Evolutionary conservation across 306 rosid genomes (phyloP).

Genomic region (Quercus suber): DNA sequence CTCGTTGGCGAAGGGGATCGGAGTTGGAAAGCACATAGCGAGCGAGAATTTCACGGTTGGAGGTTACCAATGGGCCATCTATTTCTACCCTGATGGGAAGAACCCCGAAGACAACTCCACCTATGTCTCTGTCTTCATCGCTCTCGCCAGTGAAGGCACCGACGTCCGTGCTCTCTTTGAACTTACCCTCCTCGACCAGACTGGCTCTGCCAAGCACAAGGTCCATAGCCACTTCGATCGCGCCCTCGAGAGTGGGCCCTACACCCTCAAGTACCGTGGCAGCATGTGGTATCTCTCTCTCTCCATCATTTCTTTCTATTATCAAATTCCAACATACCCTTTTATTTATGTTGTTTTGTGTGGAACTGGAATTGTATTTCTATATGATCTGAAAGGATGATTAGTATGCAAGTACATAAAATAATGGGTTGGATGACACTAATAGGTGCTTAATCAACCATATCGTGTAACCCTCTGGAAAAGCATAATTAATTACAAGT

Average conservation of each 20-base stretch:
- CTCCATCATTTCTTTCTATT: neutral
- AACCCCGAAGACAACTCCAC: conserved; percentile 92
- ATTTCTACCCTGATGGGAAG: conserved; percentile 95
- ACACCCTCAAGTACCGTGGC: conserved; percentile 88
- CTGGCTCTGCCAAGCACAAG: conserved; percentile 83
- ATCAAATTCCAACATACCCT: no score
- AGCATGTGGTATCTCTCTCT: conserved; percentile 76
- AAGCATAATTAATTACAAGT: no score
- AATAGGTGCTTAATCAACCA: no score
- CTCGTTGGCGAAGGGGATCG: conserved; percentile 92
- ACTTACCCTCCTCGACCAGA: conserved; percentile 82
- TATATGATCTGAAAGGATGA: no score
- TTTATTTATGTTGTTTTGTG: no score
- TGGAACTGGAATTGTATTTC: no score
- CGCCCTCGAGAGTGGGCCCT: conserved; percentile 87
- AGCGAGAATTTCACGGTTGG: conserved; percentile 91
- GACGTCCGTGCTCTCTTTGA: conserved; percentile 92
- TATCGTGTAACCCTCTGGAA: no score
- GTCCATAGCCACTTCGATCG: conserved; percentile 95
- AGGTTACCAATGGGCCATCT: conserved; percentile 96
- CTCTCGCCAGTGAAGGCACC: conserved; percentile 93
- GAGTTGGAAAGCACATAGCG: conserved; percentile 89
- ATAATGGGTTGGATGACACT: no score
- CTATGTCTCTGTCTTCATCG: conserved; percentile 92
- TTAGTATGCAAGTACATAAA: no score